Evolutionary conservation across 208 protist genomes (phyloP).

Genomic region (Eutreptiella sp.): DNA sequence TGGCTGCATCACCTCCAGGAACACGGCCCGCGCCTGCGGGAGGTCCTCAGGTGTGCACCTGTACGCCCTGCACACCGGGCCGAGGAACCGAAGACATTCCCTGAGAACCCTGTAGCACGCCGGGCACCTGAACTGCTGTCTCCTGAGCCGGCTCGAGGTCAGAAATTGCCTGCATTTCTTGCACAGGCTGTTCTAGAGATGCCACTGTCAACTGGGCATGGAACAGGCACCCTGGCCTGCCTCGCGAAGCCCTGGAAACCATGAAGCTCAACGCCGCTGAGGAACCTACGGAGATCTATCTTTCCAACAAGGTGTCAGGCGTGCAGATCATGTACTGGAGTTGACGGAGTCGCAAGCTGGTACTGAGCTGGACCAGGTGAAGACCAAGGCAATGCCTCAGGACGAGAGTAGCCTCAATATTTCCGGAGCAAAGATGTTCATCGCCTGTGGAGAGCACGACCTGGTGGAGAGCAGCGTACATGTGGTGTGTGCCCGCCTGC

Average conservation of each 20-base stretch:
- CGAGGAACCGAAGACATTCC: no score
- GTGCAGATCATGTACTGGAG: constrained; percentile 78
- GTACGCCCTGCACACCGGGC: no score
- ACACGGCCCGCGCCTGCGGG: no score
- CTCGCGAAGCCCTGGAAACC: constrained; percentile 50
- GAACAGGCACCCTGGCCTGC: constrained; percentile 70
- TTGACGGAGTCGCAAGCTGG: constrained; percentile 78
- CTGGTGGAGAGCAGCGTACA: constrained; percentile 71
- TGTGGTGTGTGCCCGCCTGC: constrained; percentile 64
- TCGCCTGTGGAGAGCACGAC: constrained; percentile 78
- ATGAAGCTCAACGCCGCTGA: constrained; percentile 56
- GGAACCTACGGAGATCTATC: constrained; percentile 65
- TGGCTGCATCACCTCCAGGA: no score
- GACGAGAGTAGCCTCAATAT: constrained; percentile 65
- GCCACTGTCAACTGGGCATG: constrained; percentile 71
- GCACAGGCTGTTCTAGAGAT: no score
- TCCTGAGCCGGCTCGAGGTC: no score
- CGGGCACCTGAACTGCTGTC: no score
- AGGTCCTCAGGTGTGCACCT: no score
- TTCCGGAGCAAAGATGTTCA: constrained; percentile 78
- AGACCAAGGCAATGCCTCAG: constrained; percentile 60
- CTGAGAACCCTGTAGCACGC: no score
- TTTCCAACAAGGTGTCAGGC: constrained; percentile 58
- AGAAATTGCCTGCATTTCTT: no score
- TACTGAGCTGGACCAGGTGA: constrained; percentile 67